Evolutionary conservation across 2,329 filamentous ascomycete genomes (phyloP).

Genomic region (Annulohypoxylon truncatum): DNA sequence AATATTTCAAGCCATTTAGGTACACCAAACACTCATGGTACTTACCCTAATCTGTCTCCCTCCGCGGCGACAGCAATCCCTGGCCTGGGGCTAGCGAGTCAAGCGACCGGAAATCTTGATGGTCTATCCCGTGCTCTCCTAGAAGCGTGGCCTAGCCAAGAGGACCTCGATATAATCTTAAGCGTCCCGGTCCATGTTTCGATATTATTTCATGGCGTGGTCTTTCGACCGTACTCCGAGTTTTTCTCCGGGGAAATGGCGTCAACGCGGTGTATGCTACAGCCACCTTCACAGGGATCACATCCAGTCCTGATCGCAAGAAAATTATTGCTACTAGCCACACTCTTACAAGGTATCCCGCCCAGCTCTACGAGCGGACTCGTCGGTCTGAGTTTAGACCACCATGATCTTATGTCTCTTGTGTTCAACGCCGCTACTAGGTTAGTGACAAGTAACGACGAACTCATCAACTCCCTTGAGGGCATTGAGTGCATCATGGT

Average conservation of each 20-base stretch:
- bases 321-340: conserved; percentile 53
- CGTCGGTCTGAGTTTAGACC: conserved; percentile 12
- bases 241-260: conserved; percentile 33
- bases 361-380: conserved; percentile 18
- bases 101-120: conserved; percentile 29
- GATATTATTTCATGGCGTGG: conserved; percentile 51
- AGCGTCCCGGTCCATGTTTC: conserved; percentile 48
- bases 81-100: conserved; percentile 8
- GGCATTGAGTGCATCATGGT: conserved; percentile 64
- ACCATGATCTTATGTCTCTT: conserved; percentile 23
- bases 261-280: conserved; percentile 50
- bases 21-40: too few relatives aligned
- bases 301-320: conserved; percentile 57
- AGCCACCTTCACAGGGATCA: conserved; percentile 43
- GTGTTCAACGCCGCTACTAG: conserved; percentile 48
- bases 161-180: conserved; percentile 54
- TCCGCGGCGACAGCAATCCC: not conserved
- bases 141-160: conserved; percentile 53
- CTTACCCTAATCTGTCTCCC: not conserved
- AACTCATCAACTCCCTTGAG: conserved; percentile 58
- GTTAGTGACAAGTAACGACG: conserved; percentile 59
- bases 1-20: not conserved
- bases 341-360: conserved; percentile 52
- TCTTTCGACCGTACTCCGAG: conserved; percentile 50
- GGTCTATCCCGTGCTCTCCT: conserved; percentile 50